Evolutionary conservation across 2,329 filamentous ascomycete genomes (phyloP), one percentile per base, ranked within the genome.

Genomic region (Didymella pinodella): DNA sequence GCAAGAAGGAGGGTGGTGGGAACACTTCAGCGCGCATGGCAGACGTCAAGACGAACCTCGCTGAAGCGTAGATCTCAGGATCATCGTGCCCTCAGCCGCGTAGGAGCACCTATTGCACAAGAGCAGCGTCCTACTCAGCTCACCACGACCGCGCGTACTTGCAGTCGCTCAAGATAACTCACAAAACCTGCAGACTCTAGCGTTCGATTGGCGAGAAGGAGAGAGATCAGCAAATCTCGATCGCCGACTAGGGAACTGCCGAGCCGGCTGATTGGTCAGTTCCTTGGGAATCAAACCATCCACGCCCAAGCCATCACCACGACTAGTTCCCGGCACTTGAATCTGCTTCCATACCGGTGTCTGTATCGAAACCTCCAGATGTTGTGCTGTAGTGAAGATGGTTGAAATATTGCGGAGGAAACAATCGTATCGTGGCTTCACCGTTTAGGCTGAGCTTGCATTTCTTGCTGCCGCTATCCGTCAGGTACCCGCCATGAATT

Each of bases 131-230:
- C 56, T 31, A 22, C 46, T 64, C 60, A 63, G 62, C 62, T 64
- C 59, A 63, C 64, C 65, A 65, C 59, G 50, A 12, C 46, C 48
- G 50, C 55, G 57, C 49, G 52, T 38, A 38, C 55, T 54, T 59
- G 59, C 53, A 59, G 44, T 52, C 45, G 46, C 36, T 48, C 29
- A 11, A 46, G 16, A 41, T 46, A 41, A 20, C 26, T 44, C 40
- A 52, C 28, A 45, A 25, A 11, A 18, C 32, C 12, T 50, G 50
- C 52, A 29, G 46, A 59, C 32, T 59, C 59, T 38, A 60, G 65
- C 66, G 64, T 48, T 62, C 65, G 67, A 68, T 68, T 68, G 60
- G 63, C 63, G 67, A 68, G 50, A 59, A 31, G 44, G 41, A 44
- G 46, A 47, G 63, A 62, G 59, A 59, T 52, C 49, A 48, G 20